Conservation (phyloP, 768 basidiomycete species). For the Butyriboletus loyo region DNA sequence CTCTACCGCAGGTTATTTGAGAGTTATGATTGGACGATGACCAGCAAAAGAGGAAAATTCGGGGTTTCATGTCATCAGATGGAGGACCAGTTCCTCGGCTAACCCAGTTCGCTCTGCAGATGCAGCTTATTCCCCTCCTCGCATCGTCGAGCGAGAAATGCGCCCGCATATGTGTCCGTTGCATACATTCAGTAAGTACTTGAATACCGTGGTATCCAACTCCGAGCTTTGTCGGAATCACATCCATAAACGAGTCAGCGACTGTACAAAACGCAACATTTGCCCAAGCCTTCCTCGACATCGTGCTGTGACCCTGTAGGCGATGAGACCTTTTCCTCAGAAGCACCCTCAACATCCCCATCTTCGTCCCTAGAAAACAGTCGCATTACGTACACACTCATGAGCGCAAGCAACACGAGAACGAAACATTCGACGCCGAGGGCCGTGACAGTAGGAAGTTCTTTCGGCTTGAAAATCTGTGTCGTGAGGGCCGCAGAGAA, state of each 20-base stretch:
- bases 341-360: too few species aligned
- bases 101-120: too few species aligned
- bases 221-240: neutral
- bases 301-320: neutral
- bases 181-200: neutral
- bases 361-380: neutral
- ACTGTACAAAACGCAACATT: neutral
- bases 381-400: neutral
- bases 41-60: too few species aligned
- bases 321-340: neutral
- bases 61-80: too few species aligned
- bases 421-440: constrained; percentile 11
- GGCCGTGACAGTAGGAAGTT: neutral
- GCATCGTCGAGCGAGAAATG: neutral
- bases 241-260: neutral
- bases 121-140: too few species aligned
- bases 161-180: neutral
- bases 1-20: too few species aligned
- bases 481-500: constrained; percentile 8
- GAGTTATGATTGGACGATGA: too few species aligned
- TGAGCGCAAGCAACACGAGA: neutral
- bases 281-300: constrained; percentile 1
- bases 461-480: constrained; percentile 7
- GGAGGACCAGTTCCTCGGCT: too few species aligned
- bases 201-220: neutral